Evolutionary conservation across 2,329 filamentous ascomycete genomes (phyloP).

Genomic region (Aspergillus sp.): DNA sequence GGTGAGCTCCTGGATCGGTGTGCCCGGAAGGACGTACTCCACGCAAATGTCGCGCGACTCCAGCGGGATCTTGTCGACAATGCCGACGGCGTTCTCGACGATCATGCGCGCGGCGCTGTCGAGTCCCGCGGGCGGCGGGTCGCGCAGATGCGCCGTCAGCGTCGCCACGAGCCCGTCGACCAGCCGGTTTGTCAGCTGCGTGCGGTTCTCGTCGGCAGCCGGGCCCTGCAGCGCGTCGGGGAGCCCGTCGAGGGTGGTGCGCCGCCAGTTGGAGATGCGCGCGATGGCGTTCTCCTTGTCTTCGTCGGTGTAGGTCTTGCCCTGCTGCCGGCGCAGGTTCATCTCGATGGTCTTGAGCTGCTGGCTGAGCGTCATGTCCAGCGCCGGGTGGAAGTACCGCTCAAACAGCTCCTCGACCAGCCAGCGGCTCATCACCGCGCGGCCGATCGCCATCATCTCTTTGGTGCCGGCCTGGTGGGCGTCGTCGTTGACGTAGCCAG

Average conservation of each 20-base stretch:
- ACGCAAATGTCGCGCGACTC: conserved; percentile 90
- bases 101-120: conserved; percentile 90
- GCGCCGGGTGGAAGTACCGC: conserved; percentile 84
- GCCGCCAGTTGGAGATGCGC: conserved; percentile 88
- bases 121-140: conserved; percentile 76
- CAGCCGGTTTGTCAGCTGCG: conserved; percentile 67
- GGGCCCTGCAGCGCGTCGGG: conserved; percentile 66
- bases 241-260: conserved; percentile 91
- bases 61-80: conserved; percentile 80
- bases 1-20: conserved; percentile 64
- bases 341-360: conserved; percentile 83
- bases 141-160: conserved; percentile 71
- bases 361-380: conserved; percentile 72
- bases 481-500: conserved; percentile 76
- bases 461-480: conserved; percentile 85
- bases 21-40: conserved; percentile 78
- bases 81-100: conserved; percentile 82
- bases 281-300: conserved; percentile 84
- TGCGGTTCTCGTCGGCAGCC: conserved; percentile 64
- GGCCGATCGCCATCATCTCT: conserved; percentile 95
- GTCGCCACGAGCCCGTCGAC: conserved; percentile 67
- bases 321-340: conserved; percentile 77
- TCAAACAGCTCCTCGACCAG: conserved; percentile 88
- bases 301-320: conserved; percentile 72
- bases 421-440: conserved; percentile 86